Conservation (phyloP, 1,284 basidiomycete species). For the Irpex lacteus region DNA sequence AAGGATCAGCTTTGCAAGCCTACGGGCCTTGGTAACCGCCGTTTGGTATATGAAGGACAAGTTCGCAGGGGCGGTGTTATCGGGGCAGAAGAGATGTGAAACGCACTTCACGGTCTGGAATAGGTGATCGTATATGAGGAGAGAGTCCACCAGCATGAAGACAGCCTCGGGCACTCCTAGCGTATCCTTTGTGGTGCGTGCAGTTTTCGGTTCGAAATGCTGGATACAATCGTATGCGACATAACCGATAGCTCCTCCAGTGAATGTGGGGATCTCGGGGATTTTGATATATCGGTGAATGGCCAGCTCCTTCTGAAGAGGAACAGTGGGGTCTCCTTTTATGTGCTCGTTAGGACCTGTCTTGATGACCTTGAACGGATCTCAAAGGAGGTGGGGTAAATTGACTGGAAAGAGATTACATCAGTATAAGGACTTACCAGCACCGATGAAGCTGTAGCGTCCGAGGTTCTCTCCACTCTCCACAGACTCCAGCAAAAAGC, state of each 20-base stretch:
- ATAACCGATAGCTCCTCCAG: conserved; percentile 97
- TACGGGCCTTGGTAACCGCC: conserved; percentile 75
- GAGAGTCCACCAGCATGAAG: conserved; percentile 95
- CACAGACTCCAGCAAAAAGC: conserved; percentile 92
- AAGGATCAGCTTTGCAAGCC: conserved; percentile 68
- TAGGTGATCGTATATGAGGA: conserved; percentile 97
- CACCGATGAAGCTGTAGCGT: conserved; percentile 94
- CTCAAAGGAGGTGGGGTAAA: conserved; percentile 36
- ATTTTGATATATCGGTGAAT: conserved; percentile 90
- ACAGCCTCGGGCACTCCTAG: conserved; percentile 90
- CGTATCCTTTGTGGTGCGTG: conserved; percentile 68
- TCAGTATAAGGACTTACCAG: conserved; percentile 54
- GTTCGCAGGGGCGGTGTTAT: conserved; percentile 57
- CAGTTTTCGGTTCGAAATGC: conserved; percentile 95
- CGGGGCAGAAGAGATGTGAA: conserved; percentile 89
- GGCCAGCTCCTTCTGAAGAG: conserved; percentile 84
- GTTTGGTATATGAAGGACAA: conserved; percentile 81
- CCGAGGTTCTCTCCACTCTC: conserved; percentile 89
- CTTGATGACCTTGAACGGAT: conserved; percentile 90
- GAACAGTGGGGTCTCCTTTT: conserved; percentile 84
- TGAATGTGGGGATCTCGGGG: conserved; percentile 91
- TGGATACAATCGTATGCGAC: conserved; percentile 96
- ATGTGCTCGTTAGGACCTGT: conserved; percentile 84
- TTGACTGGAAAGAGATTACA: not conserved
- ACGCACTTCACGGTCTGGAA: conserved; percentile 95